Conservation (phyloP, 2,329 filamentous ascomycete species). For the Ilyonectria mors-panacis region DNA sequence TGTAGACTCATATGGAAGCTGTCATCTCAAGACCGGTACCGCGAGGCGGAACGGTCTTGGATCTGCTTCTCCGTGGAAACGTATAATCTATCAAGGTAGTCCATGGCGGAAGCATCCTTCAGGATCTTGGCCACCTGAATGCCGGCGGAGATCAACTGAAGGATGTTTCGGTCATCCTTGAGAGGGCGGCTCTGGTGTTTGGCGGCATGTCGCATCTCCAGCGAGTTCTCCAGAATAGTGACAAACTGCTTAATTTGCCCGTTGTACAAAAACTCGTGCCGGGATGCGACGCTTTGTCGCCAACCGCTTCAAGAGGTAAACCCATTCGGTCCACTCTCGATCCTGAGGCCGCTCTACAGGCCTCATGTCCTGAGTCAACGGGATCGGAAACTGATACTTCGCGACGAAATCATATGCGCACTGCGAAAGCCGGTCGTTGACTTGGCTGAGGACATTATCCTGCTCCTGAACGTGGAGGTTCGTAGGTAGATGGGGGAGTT, state of each 20-base stretch:
- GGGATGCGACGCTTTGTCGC: conserved; percentile 90
- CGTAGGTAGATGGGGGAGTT: conserved; percentile 85
- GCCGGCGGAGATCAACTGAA: conserved; percentile 89
- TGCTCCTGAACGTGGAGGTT: conserved; percentile 88
- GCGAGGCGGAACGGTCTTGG: conserved; percentile 70
- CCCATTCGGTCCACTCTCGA: conserved; percentile 93
- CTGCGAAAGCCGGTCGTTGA: conserved; percentile 87
- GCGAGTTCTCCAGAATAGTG: conserved; percentile 88
- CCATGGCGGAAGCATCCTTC: conserved; percentile 87
- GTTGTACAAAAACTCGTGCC: conserved; percentile 85
- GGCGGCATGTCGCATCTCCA: conserved; percentile 89
- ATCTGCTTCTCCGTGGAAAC: conserved; percentile 85
- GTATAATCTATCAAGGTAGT: conserved; percentile 85
- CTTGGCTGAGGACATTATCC: conserved; percentile 82
- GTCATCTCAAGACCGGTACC: conserved; percentile 51
- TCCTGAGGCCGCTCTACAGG: conserved; percentile 81
- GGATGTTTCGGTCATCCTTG: conserved; percentile 90
- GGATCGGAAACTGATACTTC: conserved; percentile 92
- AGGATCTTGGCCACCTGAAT: conserved; percentile 91
- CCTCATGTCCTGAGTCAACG: conserved; percentile 85
- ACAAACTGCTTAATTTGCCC: conserved; percentile 94
- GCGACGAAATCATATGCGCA: conserved; percentile 93
- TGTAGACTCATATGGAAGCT: conserved; percentile 43
- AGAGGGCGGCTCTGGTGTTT: conserved; percentile 86
- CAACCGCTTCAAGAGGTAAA: conserved; percentile 86